Evolutionary conservation across 2,329 filamentous ascomycete genomes (phyloP), one percentile per base, ranked within the genome.

Genomic region (Nannizzia gypsea): DNA sequence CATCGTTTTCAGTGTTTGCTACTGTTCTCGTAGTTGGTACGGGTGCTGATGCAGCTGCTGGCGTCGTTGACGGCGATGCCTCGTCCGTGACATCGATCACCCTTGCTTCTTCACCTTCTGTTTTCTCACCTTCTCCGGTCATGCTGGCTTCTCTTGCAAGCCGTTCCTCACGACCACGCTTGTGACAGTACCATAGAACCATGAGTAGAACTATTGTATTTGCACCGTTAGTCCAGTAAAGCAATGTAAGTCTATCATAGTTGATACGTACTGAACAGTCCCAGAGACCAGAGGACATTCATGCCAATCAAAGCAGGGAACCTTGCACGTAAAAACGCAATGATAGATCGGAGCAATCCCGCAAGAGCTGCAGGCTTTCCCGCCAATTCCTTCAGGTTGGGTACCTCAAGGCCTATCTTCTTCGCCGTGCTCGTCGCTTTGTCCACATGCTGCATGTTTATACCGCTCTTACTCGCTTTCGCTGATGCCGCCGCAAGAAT

Each of bases 181-280:
- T 97, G 75, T 97, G 87, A 76, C 91, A 97, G 76, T 97, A 99
- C 91, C 92, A 99, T 67, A 97, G 85, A 50, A 95, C 89, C 70
- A 96, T 93, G 60, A 99, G 81, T 15, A 97, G 80, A 59, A 97
- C 89, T 88, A 60, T 56, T 50, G 56, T 50, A 44, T 28, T 24
- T 8, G n/a, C n/a, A 56, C 13, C 22, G 17, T 56, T 56, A 42
- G 54, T 40, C n/a, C 6, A 26, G 20, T 28, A 50, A 22, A 54
- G 20, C 15, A 17, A 17, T 11, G 15, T 15, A 46, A 20, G 26
- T n/a, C 6, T 9, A 59, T n/a, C 50, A 38, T 8, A 1, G 8
- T 15, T 28, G 52, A 44, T 24, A 80, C 87, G 80, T 80, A 92
- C 90, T 79, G 68, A 95, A 95, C 1, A 97, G 77, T 0, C 89